These are phyloP conservation scores for Thalassiosira profunda DNA, from an alignment of 108 stramenopile species.

Conservation along the genomic window DNA sequence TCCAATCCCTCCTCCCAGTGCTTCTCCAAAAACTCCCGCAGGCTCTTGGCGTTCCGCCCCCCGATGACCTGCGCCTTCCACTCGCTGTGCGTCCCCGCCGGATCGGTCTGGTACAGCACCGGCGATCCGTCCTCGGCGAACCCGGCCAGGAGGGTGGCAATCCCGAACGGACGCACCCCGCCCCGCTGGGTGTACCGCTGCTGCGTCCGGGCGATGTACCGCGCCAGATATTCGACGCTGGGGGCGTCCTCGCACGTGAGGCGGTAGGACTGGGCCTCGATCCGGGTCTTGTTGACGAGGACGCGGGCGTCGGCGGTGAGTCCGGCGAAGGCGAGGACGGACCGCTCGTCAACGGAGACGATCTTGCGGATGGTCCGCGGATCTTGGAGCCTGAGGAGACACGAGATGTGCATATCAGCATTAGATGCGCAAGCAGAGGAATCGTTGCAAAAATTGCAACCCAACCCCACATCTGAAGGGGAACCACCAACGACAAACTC, in stretches of 20 bases:
- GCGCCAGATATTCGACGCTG: slow-evolving; percentile 97
- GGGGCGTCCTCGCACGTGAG: slow-evolving; percentile 99
- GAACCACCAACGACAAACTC: slow-evolving; percentile 39
- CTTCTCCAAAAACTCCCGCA: slow-evolving; percentile 99
- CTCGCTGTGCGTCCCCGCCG: slow-evolving; percentile 96
- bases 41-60: slow-evolving; percentile 94
- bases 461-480: no score
- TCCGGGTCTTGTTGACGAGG: slow-evolving; percentile 92
- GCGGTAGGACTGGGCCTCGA: slow-evolving; percentile 98
- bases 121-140: slow-evolving; percentile 83
- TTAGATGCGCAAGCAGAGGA: no score
- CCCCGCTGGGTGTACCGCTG: slow-evolving; percentile 99
- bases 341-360: slow-evolving; percentile 93
- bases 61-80: slow-evolving; percentile 99
- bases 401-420: no score
- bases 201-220: slow-evolving; percentile 97
- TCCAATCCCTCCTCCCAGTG: slow-evolving; percentile 91
- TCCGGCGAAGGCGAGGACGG: slow-evolving; percentile 98
- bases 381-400: slow-evolving; percentile 92
- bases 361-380: slow-evolving; percentile 99
- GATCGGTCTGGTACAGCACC: slow-evolving; percentile 96
- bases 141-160: slow-evolving; percentile 92
- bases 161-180: slow-evolving; percentile 99
- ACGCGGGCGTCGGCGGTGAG: slow-evolving; percentile 99
- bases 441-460: no score